Base-by-base conservation (phyloP, 2,329 filamentous ascomycete genomes). In the Cladophialophora bantiana region DNA sequence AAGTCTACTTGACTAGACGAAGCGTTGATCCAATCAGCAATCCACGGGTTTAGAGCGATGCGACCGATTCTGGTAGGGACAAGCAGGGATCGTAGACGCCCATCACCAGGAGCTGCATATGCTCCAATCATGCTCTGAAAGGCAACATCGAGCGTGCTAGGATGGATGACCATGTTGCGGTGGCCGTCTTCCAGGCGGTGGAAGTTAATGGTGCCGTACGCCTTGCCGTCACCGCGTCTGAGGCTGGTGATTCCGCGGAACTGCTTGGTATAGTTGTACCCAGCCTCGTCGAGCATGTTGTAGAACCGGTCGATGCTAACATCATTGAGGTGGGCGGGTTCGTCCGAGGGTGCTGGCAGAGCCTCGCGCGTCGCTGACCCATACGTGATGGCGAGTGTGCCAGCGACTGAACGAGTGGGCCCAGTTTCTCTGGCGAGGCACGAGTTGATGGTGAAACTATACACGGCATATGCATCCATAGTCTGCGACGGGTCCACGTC, bases 1-100 rank as follows among this genome's bases (percentile, higher is more conserved):
- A 61, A 61, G 42, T 61, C 42, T 13, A 61, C 58, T 7, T 61
- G 42, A 50, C 58, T 50, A 32, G 58, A 54, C 58, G 42, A 61
- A 20, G 15, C 42, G 58, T 50, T 55, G 18, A 61, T 48, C 5
- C 20, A 18, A 26, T 48, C n/a, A 26, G 42, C 42, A 20, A 48
- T n/a, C 54, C 61, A 13, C 38, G 57, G 38, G 35, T 10, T 36
- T 38, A 60, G 7, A 60, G 38, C 38, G 45, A 48, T 48, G 35
- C 35, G 57, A 36, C 38, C 42, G 42, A 48, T 48, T 20, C 42
- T n/a, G 2, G 42, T 48, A 9, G 42, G 42, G 20, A 48, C 42
- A 7, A 48, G 42, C 7, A 48, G 18, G 42, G 42, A 48, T 48
- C 42, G n/a, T 20, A 48, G n/a, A 48, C n/a, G 42, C n/a, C 42